Evolutionary conservation across 2,329 filamentous ascomycete genomes (phyloP).

Genomic region (Cladophialophora exuberans): DNA sequence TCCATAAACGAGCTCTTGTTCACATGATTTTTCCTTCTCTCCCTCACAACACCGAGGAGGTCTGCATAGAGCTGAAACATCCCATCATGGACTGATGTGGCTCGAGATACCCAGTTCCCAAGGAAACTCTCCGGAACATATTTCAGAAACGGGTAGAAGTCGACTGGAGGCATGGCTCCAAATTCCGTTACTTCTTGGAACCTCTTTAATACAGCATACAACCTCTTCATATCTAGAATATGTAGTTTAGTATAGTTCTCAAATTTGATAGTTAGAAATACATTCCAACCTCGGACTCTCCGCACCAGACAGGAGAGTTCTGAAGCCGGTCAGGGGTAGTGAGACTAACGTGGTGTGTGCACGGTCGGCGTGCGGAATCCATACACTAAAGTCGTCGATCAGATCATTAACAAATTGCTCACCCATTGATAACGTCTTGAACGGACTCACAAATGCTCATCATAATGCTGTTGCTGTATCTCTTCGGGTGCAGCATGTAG

Average conservation of each 20-base stretch:
- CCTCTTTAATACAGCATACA: conserved; percentile 49
- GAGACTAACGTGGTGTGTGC: conserved; percentile 37
- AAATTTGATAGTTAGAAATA: too few relatives aligned
- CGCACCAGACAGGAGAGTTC: too few relatives aligned
- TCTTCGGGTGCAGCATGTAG: conserved; percentile 53
- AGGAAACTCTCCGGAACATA: conserved; percentile 47
- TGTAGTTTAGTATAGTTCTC: too few relatives aligned
- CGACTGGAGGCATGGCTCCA: conserved; percentile 54
- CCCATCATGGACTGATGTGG: conserved; percentile 41
- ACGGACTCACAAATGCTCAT: conserved; percentile 38
- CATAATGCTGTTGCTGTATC: conserved; percentile 55
- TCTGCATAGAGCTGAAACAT: conserved; percentile 49
- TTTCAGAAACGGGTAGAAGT: conserved; percentile 51
- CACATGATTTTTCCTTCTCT: conserved; percentile 36
- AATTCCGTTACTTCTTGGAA: conserved; percentile 51
- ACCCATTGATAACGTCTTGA: conserved; percentile 25
- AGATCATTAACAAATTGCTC: neutral
- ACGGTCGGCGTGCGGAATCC: conserved; percentile 41
- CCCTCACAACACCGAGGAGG: conserved; percentile 38
- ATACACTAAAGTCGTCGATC: conserved; percentile 33
- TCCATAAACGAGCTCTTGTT: conserved; percentile 44
- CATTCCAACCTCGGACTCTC: too few relatives aligned
- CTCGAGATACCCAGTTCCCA: conserved; percentile 44
- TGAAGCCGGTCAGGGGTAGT: too few relatives aligned
- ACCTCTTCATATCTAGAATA: conserved; percentile 44